phyloP scores from a whole-genome alignment of 768 basidiomycete species.

The Pulveroboletus frians region DNA sequence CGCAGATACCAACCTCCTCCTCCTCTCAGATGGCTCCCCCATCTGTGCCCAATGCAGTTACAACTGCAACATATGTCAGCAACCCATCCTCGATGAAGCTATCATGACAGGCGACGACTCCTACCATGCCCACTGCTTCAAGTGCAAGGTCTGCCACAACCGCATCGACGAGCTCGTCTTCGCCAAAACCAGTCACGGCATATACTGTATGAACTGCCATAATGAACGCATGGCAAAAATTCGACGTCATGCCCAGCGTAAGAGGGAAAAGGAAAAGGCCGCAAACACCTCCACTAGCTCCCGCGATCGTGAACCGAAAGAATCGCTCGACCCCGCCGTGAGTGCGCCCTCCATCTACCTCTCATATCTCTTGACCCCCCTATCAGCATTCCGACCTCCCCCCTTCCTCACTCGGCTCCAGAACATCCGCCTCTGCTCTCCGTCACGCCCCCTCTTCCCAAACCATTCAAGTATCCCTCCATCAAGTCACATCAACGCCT shows the following conservation, averaged over 20 bases:
- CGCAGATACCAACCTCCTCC: constrained; percentile 93
- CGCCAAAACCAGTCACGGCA: constrained; percentile 96
- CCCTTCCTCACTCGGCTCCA: constrained; percentile 19
- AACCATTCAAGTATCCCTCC: constrained; percentile 15
- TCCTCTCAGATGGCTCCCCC: constrained; percentile 96
- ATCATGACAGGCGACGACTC: constrained; percentile 99
- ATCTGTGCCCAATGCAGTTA: constrained; percentile 93
- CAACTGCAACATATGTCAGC: constrained; percentile 90
- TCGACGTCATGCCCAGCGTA: constrained; percentile 84
- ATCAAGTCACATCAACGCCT: constrained; percentile 1
- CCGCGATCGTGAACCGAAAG: constrained; percentile 23
- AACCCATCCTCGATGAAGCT: constrained; percentile 95
- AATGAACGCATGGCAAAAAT: constrained; percentile 95
- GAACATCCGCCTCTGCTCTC: constrained; percentile 18
- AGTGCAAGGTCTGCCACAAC: constrained; percentile 91
- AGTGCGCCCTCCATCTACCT: constrained; percentile 15
- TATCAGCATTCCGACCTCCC: constrained; percentile 9
- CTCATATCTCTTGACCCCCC: not conserved
- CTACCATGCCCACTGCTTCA: constrained; percentile 98
- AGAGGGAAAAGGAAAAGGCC: constrained; percentile 59
- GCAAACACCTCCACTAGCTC: constrained; percentile 24
- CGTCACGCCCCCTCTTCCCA: constrained; percentile 24
- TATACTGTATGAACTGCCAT: constrained; percentile 98
- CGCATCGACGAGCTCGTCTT: constrained; percentile 98
- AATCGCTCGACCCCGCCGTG: constrained; percentile 39